Conservation (phyloP, 257 asterid species). For the Capsicum pubescens region DNA sequence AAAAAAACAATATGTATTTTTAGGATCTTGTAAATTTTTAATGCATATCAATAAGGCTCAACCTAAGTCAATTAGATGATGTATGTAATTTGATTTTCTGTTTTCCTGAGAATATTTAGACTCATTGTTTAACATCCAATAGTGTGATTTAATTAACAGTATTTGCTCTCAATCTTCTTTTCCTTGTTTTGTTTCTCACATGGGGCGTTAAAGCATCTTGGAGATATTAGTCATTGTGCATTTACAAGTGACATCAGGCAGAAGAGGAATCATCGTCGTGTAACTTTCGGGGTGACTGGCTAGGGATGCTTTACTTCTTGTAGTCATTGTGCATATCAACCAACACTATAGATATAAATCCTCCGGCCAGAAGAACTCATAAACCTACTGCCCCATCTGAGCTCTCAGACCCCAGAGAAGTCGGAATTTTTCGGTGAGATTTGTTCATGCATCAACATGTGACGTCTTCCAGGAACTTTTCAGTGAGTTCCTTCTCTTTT, state of each 20-base stretch:
- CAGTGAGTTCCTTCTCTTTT: background rate
- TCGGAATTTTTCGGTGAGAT: background rate
- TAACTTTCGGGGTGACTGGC: background rate
- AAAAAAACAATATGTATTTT: background rate
- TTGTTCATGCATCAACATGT: background rate
- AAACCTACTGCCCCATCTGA: background rate
- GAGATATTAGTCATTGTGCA: conserved; percentile 1
- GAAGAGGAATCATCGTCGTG: background rate
- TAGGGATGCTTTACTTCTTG: background rate
- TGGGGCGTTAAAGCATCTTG: background rate
- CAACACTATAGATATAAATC: background rate
- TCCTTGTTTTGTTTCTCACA: background rate
- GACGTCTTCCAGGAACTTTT: background rate
- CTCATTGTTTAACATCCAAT: background rate
- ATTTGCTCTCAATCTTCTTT: background rate
- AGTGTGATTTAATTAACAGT: background rate
- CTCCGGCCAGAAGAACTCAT: background rate
- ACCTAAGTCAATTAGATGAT: background rate
- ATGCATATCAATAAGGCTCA: background rate
- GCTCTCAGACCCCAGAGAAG: background rate
- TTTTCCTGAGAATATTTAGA: background rate
- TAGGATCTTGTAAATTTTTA: background rate
- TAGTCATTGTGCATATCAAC: background rate
- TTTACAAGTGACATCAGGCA: background rate
- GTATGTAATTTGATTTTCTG: background rate